A percentile compares a stretch with the other conserved stretches of the same genome.
These are phyloP conservation scores for Psilocybe cyanescens DNA, from an alignment of 768 basidiomycete species.

Conservation along the genomic window DNA sequence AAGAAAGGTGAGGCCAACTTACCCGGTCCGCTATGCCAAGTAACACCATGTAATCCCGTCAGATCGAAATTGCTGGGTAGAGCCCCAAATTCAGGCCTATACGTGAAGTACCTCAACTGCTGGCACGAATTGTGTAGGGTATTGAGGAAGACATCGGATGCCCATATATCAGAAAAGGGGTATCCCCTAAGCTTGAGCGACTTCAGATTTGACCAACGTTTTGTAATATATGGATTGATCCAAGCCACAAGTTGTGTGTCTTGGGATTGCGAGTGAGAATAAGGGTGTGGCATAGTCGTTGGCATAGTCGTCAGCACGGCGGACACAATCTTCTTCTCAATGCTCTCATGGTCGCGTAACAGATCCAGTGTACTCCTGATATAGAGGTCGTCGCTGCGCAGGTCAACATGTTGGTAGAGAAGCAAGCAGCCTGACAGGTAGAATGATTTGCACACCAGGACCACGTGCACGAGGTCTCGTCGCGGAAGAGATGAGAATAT, in stretches of 20 bases:
- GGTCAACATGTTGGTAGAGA: conserved; percentile 15
- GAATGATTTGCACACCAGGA: conserved; percentile 14
- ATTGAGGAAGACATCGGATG: conserved; percentile 1
- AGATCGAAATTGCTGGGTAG: conserved; percentile 10
- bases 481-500: conserved; percentile 14
- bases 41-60: conserved; percentile 6
- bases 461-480: conserved; percentile 10
- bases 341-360: background rate
- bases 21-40: conserved; percentile 19
- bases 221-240: conserved; percentile 13
- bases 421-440: conserved; percentile 6
- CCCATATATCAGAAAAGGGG: conserved; percentile 7
- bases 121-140: conserved; percentile 9
- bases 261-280: too few species aligned
- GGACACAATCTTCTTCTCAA: conserved; percentile 11
- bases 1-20: background rate
- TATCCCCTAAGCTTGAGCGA: conserved; percentile 16
- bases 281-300: background rate
- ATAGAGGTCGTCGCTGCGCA: conserved; percentile 14
- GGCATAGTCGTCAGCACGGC: conserved; percentile 12
- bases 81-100: conserved; percentile 4
- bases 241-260: background rate
- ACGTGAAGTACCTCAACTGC: conserved; percentile 9
- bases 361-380: conserved; percentile 11
- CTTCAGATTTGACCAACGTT: conserved; percentile 11